Conservation (phyloP, 331 rosid species). For the Spiraea crenata region DNA sequence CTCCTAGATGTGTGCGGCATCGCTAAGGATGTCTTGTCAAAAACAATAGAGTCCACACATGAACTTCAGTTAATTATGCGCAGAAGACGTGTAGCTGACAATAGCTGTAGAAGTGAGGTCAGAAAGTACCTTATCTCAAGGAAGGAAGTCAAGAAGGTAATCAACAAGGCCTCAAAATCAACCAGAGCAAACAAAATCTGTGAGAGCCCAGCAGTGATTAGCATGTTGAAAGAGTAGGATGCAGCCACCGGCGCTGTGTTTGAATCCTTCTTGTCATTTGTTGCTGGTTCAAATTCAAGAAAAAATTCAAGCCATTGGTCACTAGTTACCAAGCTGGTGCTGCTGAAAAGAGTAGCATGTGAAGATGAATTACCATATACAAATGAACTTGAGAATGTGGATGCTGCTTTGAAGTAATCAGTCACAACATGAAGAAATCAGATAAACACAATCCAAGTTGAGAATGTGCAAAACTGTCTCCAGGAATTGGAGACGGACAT, state of each 20-base stretch:
- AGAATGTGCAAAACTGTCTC: slow-evolving; percentile 22
- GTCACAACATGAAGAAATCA: slow-evolving; percentile 6
- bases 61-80: slow-evolving; percentile 27
- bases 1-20: slow-evolving; percentile 34
- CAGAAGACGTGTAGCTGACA: slow-evolving; percentile 15
- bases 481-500: slow-evolving; percentile 31
- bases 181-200: neutral
- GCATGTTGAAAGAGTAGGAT: slow-evolving; percentile 39
- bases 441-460: neutral
- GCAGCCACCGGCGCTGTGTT: slow-evolving; percentile 26
- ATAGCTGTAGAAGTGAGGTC: slow-evolving; percentile 8
- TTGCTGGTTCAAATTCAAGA: slow-evolving; percentile 23
- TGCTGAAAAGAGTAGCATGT: slow-evolving; percentile 24
- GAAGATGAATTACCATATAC: slow-evolving; percentile 8
- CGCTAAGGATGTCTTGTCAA: slow-evolving; percentile 32
- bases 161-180: slow-evolving; percentile 23
- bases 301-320: slow-evolving; percentile 33
- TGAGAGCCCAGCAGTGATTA: slow-evolving; percentile 24
- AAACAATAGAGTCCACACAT: slow-evolving; percentile 34
- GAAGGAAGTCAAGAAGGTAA: slow-evolving; percentile 26
- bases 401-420: slow-evolving; percentile 25
- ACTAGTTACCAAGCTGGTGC: slow-evolving; percentile 31
- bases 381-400: slow-evolving; percentile 36
- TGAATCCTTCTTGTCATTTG: slow-evolving; percentile 36
- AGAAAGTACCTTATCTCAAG: slow-evolving; percentile 11